phyloP scores from a whole-genome alignment of 2,329 filamentous ascomycete species.

The Penicillium sp. region DNA sequence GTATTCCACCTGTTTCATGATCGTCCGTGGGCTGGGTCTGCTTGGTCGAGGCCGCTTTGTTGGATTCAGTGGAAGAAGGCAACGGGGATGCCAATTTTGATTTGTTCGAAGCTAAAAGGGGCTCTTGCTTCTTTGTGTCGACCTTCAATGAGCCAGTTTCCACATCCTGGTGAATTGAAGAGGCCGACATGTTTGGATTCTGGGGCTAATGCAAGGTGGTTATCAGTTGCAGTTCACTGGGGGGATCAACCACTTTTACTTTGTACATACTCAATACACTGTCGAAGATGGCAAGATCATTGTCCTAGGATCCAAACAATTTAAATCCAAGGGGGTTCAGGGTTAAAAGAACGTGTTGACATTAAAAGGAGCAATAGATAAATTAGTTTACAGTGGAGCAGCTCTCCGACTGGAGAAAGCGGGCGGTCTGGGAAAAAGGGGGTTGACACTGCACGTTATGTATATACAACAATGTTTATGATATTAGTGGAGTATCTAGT shows the following conservation, averaged over 20 bases:
- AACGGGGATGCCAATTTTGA: conserved; percentile 23
- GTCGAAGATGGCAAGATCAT: conserved; percentile 4
- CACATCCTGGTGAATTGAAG: conserved; percentile 15
- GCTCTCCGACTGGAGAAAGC: conserved; percentile 19
- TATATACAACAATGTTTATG: neutral
- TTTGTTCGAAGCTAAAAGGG: conserved; percentile 15
- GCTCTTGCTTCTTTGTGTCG: conserved; percentile 17
- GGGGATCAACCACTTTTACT: neutral
- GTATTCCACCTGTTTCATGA: conserved; percentile 5
- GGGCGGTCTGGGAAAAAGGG: conserved; percentile 14
- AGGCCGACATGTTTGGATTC: conserved; percentile 17
- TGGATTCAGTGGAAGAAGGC: conserved; percentile 23
- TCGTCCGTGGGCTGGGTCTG: conserved; percentile 14
- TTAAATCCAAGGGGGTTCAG: neutral
- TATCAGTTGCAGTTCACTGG: conserved; percentile 14
- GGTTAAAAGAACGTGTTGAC: conserved; percentile 8
- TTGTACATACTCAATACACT: conserved; percentile 13
- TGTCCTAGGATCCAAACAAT: conserved; percentile 6
- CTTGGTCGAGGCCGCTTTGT: conserved; percentile 14
- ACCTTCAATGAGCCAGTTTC: conserved; percentile 14
- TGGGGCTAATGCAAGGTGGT: conserved; percentile 15
- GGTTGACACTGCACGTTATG: neutral
- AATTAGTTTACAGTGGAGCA: conserved; percentile 26
- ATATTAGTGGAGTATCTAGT: neutral
- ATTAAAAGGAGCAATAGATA: conserved; percentile 21